These are phyloP conservation scores for Hypoxylon sp. DNA, from an alignment of 2,329 filamentous ascomycete species.

Conservation along the genomic window DNA sequence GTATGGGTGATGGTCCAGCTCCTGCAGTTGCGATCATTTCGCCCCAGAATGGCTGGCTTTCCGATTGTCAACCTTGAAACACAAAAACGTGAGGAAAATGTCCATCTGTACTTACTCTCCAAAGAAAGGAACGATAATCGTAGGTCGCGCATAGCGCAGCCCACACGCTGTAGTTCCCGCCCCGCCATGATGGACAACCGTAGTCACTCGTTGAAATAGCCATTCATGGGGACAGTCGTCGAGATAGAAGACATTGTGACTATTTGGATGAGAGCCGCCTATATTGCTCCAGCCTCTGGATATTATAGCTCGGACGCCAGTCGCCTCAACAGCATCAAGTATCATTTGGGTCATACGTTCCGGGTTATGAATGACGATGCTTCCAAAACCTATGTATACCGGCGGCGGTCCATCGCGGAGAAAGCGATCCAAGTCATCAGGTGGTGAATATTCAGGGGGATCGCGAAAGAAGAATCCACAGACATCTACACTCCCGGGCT, in stretches of 20 bases:
- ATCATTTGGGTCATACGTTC: conserved; percentile 65
- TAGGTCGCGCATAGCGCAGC: conserved; percentile 61
- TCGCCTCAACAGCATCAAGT: conserved; percentile 64
- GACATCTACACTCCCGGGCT: too few relatives aligned
- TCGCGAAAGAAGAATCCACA: too few relatives aligned
- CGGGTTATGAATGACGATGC: conserved; percentile 63
- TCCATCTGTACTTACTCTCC: too few relatives aligned
- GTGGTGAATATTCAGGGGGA: too few relatives aligned
- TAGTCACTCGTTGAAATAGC: conserved; percentile 70
- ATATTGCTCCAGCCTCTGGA: conserved; percentile 74
- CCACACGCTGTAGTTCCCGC: conserved; percentile 67
- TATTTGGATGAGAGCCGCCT: too few relatives aligned
- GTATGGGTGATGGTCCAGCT: conserved; percentile 66
- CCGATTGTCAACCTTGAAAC: too few relatives aligned
- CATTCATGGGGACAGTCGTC: conserved; percentile 73
- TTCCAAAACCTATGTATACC: conserved; percentile 73
- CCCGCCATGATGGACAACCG: conserved; percentile 68
- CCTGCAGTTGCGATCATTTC: conserved; percentile 68
- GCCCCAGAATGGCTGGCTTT: conserved; percentile 71
- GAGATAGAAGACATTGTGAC: conserved; percentile 54
- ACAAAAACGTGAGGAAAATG: too few relatives aligned
- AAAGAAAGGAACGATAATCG: conserved; percentile 72
- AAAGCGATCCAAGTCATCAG: too few relatives aligned
- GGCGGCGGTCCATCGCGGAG: conserved; percentile 68
- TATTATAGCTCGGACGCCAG: conserved; percentile 67